These are phyloP conservation scores for Fusarium temperatum DNA, from an alignment of 2,329 filamentous ascomycete species.

Conservation along the genomic window DNA sequence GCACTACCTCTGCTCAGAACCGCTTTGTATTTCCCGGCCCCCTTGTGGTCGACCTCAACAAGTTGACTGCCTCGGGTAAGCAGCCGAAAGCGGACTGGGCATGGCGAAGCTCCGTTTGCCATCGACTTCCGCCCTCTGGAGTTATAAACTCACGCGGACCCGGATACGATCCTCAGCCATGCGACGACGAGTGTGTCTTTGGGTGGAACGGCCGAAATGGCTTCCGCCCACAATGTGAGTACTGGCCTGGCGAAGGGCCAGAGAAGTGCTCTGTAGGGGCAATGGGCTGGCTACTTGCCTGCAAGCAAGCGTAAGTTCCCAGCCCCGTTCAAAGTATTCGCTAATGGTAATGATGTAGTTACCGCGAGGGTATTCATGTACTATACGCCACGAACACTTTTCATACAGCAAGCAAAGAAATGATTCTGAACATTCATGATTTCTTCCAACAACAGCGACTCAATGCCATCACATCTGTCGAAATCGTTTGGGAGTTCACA, in stretches of 20 bases:
- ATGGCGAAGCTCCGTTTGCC: conserved; percentile 42
- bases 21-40: background rate
- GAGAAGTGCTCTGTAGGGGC: conserved; percentile 38
- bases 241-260: conserved; percentile 33
- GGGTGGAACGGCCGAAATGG: background rate
- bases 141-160: background rate
- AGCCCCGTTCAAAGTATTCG: too few species aligned
- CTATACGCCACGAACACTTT: conserved; percentile 45
- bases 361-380: conserved; percentile 43
- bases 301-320: conserved; percentile 40
- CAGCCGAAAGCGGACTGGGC: background rate
- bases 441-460: conserved; percentile 38
- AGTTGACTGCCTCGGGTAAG: too few species aligned
- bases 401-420: conserved; percentile 26
- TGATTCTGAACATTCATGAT: conserved; percentile 24
- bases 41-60: too few species aligned
- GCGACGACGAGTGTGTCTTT: conserved; percentile 23
- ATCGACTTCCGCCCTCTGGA: conserved; percentile 23
- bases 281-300: conserved; percentile 46
- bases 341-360: conserved; percentile 24
- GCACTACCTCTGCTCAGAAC: background rate
- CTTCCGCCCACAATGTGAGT: conserved; percentile 12
- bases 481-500: conserved; percentile 40
- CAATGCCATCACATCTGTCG: conserved; percentile 32
- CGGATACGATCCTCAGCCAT: background rate